Base-by-base conservation (phyloP, 2,329 filamentous ascomycete species). In the Cytospora chrysosperma region DNA sequence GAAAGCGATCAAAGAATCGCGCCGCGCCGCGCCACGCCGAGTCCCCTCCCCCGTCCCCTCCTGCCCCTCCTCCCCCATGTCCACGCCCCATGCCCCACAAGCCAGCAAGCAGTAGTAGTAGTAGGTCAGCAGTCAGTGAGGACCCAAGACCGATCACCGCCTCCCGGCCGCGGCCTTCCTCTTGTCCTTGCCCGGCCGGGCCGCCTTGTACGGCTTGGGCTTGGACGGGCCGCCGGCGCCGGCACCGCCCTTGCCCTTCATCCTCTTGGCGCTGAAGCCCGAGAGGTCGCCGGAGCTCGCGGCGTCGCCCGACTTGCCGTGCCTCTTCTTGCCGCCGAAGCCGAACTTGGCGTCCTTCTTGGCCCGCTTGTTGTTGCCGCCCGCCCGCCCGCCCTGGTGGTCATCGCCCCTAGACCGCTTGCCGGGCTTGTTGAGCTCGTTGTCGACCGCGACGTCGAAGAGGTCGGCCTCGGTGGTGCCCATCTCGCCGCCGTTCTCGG, bases 301-400 rank as follows among this genome's bases (percentile, higher is more conserved):
- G 56, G 93, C 93, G 77, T 97, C 93, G 69, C 92, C 92, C 66
- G 93, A 97, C 86, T 99, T 99, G 62, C 84, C 78, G 75, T 93
- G 88, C 61, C 90, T 84, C 84, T 99, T 99, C 87, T 97, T 97
- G 70, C 95, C 95, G 65, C 95, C 95, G 73, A 94, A 97, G 27
- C 95, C 95, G 75, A 89, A 98, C 80, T 97, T 97, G 69, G 91
- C 85, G 74, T 99, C 89, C 82, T 96, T 97, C 87, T 96, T 97
- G 75, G 90, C 86, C 65, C 95, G 89, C 82, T 98, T 98, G 67
- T 75, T 71, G 73, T 88, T 90, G 28, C 79, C 76, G 28, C 79
- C 76, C 27, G 72, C 74, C 77, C 77, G 76, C 68, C 75, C 75
- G 63, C 71, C 72, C 30, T 58, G 57, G 24, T 65, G 56, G 15